Conservation (phyloP, 1,139 yeast species). For the Scheffersomyces lignicola region DNA sequence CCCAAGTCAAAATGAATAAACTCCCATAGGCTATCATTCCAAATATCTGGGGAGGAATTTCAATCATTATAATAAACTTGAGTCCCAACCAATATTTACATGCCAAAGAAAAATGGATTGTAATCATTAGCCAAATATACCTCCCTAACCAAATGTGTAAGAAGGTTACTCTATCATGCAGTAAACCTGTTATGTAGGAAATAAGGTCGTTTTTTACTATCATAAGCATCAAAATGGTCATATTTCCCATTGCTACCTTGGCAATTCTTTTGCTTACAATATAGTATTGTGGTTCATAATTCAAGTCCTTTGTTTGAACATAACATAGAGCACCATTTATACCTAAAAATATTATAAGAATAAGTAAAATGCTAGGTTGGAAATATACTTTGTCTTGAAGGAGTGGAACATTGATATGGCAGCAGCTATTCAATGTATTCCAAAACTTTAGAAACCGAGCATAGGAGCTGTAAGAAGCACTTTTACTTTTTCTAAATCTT, state of each 20-base stretch:
- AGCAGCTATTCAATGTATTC: constrained; percentile 29
- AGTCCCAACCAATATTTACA: constrained; percentile 43
- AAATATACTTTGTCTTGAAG: constrained; percentile 21
- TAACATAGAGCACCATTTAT: constrained; percentile 27
- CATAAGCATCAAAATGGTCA: constrained; percentile 38
- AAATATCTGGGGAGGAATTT: constrained; percentile 53
- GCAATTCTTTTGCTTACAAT: constrained; percentile 45
- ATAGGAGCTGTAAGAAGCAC: constrained; percentile 12
- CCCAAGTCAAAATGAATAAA: constrained; percentile 38
- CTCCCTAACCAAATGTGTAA: constrained; percentile 50
- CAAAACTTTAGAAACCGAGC: constrained; percentile 29
- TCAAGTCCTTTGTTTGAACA: constrained; percentile 34
- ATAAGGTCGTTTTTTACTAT: constrained; percentile 42
- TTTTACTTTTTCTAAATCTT: constrained; percentile 15
- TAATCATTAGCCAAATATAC: constrained; percentile 37
- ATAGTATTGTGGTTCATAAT: constrained; percentile 39
- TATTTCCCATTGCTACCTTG: constrained; percentile 39
- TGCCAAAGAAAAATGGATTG: constrained; percentile 33
- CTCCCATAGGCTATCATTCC: constrained; percentile 49
- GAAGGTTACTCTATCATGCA: constrained; percentile 38
- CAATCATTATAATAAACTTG: constrained; percentile 40
- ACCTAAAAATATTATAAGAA: constrained; percentile 26
- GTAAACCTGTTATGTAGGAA: constrained; percentile 41
- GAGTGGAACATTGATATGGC: constrained; percentile 21
- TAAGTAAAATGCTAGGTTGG: constrained; percentile 42